phyloP scores from a whole-genome alignment of 2,329 filamentous ascomycete species.

The Sphaerulina musiva region DNA sequence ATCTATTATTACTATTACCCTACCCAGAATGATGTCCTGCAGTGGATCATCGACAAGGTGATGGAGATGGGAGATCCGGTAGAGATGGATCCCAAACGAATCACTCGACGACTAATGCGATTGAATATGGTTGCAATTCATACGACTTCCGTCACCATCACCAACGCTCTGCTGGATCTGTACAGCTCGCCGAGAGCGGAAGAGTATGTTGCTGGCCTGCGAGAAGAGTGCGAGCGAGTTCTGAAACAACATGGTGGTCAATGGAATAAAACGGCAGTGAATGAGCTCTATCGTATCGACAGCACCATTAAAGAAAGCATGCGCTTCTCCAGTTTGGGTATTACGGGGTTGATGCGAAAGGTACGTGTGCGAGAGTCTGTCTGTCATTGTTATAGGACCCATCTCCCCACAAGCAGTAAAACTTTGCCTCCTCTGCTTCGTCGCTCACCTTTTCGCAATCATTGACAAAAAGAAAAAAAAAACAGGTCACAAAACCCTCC shows the following conservation, averaged over 20 bases:
- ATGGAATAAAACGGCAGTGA: constrained; percentile 23
- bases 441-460: no score
- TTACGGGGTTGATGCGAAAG: constrained; percentile 14
- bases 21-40: constrained; percentile 15
- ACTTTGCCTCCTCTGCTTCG: no score
- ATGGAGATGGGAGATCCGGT: constrained; percentile 1
- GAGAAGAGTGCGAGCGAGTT: constrained; percentile 21
- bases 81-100: constrained; percentile 12
- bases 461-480: neutral
- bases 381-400: no score
- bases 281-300: constrained; percentile 22
- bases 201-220: constrained; percentile 18
- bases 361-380: neutral
- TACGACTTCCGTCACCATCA: constrained; percentile 22
- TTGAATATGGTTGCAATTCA: constrained; percentile 27
- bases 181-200: constrained; percentile 15
- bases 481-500: constrained; percentile 20
- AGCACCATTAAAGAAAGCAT: constrained; percentile 29
- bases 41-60: constrained; percentile 17
- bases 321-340: constrained; percentile 15
- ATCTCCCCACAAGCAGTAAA: neutral
- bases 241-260: constrained; percentile 13
- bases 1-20: neutral
- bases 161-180: constrained; percentile 23
- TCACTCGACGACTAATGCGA: constrained; percentile 16